Conservation (phyloP, 805 yeast species). For the Suhomyces sp. region DNA sequence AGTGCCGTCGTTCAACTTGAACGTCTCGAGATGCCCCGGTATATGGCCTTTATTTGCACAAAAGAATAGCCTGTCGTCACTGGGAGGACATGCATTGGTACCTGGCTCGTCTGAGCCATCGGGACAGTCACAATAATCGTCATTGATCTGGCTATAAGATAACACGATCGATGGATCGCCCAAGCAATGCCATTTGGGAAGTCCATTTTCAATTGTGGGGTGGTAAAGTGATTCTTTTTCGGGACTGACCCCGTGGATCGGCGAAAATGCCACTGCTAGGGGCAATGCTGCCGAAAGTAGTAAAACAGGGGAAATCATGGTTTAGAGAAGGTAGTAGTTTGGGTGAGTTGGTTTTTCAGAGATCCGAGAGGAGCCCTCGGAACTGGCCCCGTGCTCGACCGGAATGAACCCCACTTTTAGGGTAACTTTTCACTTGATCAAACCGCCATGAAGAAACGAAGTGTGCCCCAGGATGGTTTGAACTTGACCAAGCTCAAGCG, state of each 20-base stretch:
- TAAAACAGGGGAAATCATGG: not conserved
- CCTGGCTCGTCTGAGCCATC: constrained; percentile 98
- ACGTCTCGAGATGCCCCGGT: constrained; percentile 60
- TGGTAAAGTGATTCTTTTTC: constrained; percentile 40
- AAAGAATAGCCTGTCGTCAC: constrained; percentile 48
- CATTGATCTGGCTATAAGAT: constrained; percentile 66
- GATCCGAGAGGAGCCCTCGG: not conserved
- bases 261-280: not conserved
- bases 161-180: constrained; percentile 62
- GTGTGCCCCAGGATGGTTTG: not conserved
- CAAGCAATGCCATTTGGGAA: constrained; percentile 61
- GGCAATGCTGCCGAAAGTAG: not conserved
- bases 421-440: not conserved
- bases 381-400: not conserved
- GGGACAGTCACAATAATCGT: constrained; percentile 93
- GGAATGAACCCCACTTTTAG: not conserved
- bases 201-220: constrained; percentile 42
- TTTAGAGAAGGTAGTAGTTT: not conserved
- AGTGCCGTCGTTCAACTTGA: constrained; percentile 79
- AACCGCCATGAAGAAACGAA: not conserved
- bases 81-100: constrained; percentile 69
- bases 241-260: constrained; percentile 9
- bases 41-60: constrained; percentile 75
- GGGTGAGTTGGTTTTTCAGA: not conserved
- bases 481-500: constrained; percentile 28